Evolutionary conservation across 2,329 filamentous ascomycete species (phyloP).

Genomic region (Xylariaceae sp.): DNA sequence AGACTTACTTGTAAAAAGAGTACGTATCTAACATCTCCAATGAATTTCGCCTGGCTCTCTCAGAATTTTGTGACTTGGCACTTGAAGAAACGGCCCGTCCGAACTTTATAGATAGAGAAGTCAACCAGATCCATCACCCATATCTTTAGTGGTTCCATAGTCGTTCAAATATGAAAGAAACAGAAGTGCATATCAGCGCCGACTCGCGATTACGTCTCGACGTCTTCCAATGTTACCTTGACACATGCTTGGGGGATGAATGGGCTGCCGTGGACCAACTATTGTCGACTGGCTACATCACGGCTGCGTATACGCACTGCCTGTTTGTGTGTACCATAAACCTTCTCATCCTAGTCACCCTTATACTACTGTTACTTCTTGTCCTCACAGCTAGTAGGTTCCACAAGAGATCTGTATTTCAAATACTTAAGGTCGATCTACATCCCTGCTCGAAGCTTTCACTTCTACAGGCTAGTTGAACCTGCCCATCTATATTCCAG

Average conservation of each 20-base stretch:
- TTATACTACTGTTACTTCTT: background rate
- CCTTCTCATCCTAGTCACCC: background rate
- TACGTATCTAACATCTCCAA: constrained; percentile 9
- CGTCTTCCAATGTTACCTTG: constrained; percentile 4
- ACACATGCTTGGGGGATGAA: background rate
- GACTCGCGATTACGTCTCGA: background rate
- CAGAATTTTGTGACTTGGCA: constrained; percentile 2
- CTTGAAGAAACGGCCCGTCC: background rate
- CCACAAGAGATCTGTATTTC: constrained; percentile 13
- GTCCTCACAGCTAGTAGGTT: background rate
- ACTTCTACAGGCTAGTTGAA: constrained; percentile 8
- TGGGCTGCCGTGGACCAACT: constrained; percentile 2
- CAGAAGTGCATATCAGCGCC: background rate
- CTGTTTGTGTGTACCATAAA: constrained; percentile 4
- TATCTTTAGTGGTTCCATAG: constrained; percentile 17
- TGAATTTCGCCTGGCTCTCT: constrained; percentile 4
- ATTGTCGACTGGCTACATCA: constrained; percentile 5
- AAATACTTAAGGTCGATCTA: background rate
- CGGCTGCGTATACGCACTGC: background rate
- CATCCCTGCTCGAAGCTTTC: constrained; percentile 6
- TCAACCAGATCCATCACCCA: constrained; percentile 3
- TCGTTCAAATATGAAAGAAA: constrained; percentile 6
- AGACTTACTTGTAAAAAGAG: constrained; percentile 9
- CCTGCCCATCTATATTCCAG: background rate
- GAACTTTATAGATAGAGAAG: background rate